These are phyloP conservation scores for Penicillium sp. DNA, from an alignment of 2,329 filamentous ascomycete genomes.

Conservation along the genomic window DNA sequence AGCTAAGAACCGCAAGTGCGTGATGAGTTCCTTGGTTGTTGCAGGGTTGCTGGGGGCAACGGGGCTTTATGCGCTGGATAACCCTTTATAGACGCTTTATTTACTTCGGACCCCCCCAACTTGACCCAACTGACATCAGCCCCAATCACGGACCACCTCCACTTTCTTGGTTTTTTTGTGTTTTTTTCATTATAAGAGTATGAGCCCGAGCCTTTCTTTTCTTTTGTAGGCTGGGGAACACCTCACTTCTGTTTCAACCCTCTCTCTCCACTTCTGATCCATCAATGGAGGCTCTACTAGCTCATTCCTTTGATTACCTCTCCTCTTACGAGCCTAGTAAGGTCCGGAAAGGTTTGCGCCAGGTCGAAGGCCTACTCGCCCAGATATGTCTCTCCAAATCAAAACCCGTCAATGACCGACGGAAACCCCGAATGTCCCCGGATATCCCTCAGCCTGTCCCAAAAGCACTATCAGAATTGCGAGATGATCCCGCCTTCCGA, in stretches of 20 bases:
- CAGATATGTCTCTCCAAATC: slow-evolving; percentile 80
- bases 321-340: slow-evolving; percentile 88
- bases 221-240: slow-evolving; percentile 5
- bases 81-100: slow-evolving; percentile 1
- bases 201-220: slow-evolving; percentile 7
- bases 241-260: slow-evolving; percentile 7
- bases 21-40: slow-evolving; percentile 13
- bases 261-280: slow-evolving; percentile 5
- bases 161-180: slow-evolving; percentile 7
- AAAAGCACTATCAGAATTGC: slow-evolving; percentile 70
- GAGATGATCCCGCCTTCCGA: slow-evolving; percentile 82
- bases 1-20: slow-evolving; percentile 5
- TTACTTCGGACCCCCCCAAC: slow-evolving; percentile 5
- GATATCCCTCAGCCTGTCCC: slow-evolving; percentile 46
- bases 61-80: neutral
- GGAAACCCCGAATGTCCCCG: slow-evolving; percentile 44
- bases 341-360: slow-evolving; percentile 88
- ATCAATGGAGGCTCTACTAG: slow-evolving; percentile 85
- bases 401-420: slow-evolving; percentile 42
- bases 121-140: slow-evolving; percentile 6
- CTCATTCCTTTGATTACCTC: slow-evolving; percentile 93
- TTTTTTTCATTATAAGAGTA: slow-evolving; percentile 10
- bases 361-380: slow-evolving; percentile 89
- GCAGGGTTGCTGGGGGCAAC: slow-evolving; percentile 7
- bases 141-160: slow-evolving; percentile 7